Percentiles rank a stretch among this genome's conserved stretches.
Evolutionary conservation across 1,139 yeast genomes (phyloP).

Genomic region (Geotrichum carabidarum): DNA sequence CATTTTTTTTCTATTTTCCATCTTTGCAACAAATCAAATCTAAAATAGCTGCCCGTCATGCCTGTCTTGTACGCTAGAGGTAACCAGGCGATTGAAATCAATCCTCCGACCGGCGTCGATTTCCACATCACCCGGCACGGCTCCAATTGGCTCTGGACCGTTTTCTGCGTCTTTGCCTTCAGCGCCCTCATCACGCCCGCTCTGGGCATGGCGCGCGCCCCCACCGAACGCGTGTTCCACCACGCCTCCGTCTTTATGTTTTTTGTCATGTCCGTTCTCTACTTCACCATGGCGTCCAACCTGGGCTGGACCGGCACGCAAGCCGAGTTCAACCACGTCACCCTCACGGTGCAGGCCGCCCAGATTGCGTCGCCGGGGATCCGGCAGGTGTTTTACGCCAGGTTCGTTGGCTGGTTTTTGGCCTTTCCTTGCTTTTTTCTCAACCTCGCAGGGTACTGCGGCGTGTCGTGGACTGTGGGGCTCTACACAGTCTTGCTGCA

Average conservation of each 20-base stretch:
- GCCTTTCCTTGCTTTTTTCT: slow-evolving; percentile 53
- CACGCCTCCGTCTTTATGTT: slow-evolving; percentile 47
- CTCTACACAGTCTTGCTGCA: slow-evolving; percentile 43
- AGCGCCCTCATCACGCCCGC: slow-evolving; percentile 41
- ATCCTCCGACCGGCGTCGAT: slow-evolving; percentile 44
- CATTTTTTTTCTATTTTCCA: too few relatives aligned
- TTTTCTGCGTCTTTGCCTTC: slow-evolving; percentile 47
- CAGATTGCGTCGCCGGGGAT: slow-evolving; percentile 38
- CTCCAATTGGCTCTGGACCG: slow-evolving; percentile 70
- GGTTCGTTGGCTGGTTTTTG: slow-evolving; percentile 64
- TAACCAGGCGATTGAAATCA: slow-evolving; percentile 49
- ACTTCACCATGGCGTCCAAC: slow-evolving; percentile 62
- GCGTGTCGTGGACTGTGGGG: slow-evolving; percentile 40
- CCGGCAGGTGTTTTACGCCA: slow-evolving; percentile 62
- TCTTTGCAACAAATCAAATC: not conserved
- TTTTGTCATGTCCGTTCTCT: slow-evolving; percentile 47
- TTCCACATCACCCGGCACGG: slow-evolving; percentile 56
- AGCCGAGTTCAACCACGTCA: slow-evolving; percentile 54
- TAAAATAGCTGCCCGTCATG: not conserved
- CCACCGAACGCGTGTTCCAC: slow-evolving; percentile 43
- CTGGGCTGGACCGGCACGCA: slow-evolving; percentile 56
- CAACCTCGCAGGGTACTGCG: slow-evolving; percentile 46
- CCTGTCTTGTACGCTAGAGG: slow-evolving; percentile 18
- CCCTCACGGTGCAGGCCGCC: slow-evolving; percentile 27
- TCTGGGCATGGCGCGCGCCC: slow-evolving; percentile 40